Evolutionary conservation across 2,329 filamentous ascomycete species (phyloP).

Genomic region (Colletotrichum navitas): DNA sequence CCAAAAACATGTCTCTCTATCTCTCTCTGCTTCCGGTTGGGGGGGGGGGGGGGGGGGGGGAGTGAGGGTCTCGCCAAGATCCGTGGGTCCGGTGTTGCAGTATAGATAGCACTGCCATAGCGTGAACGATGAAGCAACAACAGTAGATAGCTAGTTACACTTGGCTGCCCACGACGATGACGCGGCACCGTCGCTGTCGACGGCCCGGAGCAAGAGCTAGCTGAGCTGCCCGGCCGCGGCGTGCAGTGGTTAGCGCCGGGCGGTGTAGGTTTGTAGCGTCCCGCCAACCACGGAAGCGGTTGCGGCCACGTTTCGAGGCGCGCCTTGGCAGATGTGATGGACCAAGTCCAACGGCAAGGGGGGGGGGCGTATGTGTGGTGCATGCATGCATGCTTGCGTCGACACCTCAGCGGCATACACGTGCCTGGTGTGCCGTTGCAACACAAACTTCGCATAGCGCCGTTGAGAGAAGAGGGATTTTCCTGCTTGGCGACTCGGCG

Average conservation of each 20-base stretch:
- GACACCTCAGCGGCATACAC: too few species aligned
- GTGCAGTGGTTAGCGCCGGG: constrained; percentile 8
- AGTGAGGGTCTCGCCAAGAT: constrained; percentile 37
- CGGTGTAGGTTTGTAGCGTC: constrained; percentile 5
- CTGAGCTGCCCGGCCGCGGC: neutral
- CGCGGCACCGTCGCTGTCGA: too few species aligned
- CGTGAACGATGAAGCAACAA: neutral
- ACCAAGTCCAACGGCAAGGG: neutral
- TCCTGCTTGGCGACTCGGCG: constrained; percentile 27
- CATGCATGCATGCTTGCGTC: neutral
- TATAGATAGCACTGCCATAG: neutral
- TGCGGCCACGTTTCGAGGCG: constrained; percentile 32
- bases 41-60: too few species aligned
- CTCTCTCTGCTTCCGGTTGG: too few species aligned
- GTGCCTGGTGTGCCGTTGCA: too few species aligned
- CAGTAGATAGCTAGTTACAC: neutral
- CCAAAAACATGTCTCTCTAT: neutral
- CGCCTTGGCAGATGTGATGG: constrained; percentile 34
- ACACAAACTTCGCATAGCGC: neutral
- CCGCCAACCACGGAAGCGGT: constrained; percentile 19
- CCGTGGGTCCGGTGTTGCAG: neutral
- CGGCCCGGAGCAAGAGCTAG: too few species aligned
- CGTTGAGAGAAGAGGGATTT: neutral
- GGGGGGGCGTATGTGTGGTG: too few species aligned
- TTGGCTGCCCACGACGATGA: too few species aligned